A percentile compares a stretch with the other conserved stretches of the same genome.
These are phyloP conservation scores for Cercospora citrullina DNA, from an alignment of 2,329 filamentous ascomycete species.

Conservation along the genomic window DNA sequence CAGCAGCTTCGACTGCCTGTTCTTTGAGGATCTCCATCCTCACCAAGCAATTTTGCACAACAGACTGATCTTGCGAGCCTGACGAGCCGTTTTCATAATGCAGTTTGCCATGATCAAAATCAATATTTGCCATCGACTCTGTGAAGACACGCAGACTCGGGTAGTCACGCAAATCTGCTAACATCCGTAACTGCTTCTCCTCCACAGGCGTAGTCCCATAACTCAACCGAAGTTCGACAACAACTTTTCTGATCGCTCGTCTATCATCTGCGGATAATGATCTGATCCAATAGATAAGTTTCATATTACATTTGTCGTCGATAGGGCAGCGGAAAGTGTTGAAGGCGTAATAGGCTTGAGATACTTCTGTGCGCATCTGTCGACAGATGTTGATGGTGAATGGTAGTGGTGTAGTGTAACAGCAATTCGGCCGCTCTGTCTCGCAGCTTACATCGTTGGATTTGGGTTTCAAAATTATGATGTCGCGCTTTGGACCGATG, in stretches of 20 bases:
- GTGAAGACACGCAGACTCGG: not conserved
- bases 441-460: not conserved
- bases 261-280: not conserved
- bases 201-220: not conserved
- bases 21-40: not conserved
- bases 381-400: not conserved
- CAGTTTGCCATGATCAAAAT: not conserved
- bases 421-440: not conserved
- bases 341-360: not conserved
- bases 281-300: not conserved
- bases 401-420: not conserved
- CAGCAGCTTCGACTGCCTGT: not conserved
- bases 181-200: not conserved
- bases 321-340: not conserved
- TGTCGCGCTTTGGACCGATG: not conserved
- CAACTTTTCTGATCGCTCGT: not conserved
- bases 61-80: not conserved
- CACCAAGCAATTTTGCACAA: not conserved
- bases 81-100: not conserved
- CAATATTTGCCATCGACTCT: not conserved
- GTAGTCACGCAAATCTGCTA: not conserved
- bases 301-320: not conserved
- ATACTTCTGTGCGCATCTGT: not conserved
- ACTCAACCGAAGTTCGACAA: not conserved
- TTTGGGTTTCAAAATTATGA: not conserved